Base-by-base conservation (phyloP, 176 grass and related monocot genomes). In the Oryza rufipogon region DNA sequence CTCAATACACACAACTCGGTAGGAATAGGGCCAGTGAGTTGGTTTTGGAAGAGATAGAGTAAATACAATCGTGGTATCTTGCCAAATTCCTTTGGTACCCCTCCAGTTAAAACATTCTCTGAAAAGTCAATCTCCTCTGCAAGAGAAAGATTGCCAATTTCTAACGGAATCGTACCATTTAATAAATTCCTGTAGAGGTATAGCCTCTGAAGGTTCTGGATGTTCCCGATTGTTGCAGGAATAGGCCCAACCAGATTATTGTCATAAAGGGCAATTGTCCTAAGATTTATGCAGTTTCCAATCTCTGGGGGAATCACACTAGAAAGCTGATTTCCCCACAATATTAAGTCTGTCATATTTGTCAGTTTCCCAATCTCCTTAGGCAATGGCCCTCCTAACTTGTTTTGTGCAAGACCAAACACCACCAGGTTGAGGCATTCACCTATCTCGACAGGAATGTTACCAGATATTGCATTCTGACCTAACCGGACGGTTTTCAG, bases 401-500 rank as follows among this genome's bases (percentile, higher is more conserved):
- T 88, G 83, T 99, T 99, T 76, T 94, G 97, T 15, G 97, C 97
- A 79, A 99, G 97, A 81, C 97, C 97, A 77, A 99, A 92, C 14
- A 99, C 15, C 30, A 69, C 12, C 26, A 99, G 33, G 26, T 94
- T 92, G 15, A 79, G 16, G 25, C 97, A 99, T 76, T 90, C 91
- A 64, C 92, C 70, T 54, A 99, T 99, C 89, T 96, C 93, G 1
- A 20, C 73, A 68, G 97, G 97, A 74, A 99, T 76, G 88, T 78
- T 91, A 80, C 97, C 97, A 65, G 91, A 92, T 80, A 99, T 87
- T 32, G 90, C 75, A 84, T 99, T 99, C 79, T 96, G 97, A 30
- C 97, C 97, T 68, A 88, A 78, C 58, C 97, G 89, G 83, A 99
- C 87, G 46, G 81, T 92, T 9, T 58, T 89, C 28, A 99, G 81